Conservation (phyloP, 1,284 basidiomycete species). For the Moesziomyces parantarcticus region DNA sequence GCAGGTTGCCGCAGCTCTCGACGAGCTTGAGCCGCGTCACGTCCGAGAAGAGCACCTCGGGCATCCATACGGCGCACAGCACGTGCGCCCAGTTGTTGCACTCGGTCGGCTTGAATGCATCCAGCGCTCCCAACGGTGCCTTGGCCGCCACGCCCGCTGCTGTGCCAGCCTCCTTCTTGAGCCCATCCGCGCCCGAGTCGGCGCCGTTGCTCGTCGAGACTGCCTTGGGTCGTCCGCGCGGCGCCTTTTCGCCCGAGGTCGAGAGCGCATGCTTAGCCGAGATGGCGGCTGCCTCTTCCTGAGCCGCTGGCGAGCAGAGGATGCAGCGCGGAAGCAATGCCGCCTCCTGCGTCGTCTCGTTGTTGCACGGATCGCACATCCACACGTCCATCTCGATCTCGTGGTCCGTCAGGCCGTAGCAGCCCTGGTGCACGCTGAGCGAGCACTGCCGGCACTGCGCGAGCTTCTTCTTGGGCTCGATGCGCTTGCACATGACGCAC, state of each 20-base stretch:
- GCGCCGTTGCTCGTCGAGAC: constrained; percentile 4
- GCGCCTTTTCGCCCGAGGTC: constrained; percentile 20
- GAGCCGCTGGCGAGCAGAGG: constrained; percentile 47
- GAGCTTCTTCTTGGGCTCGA: constrained; percentile 63
- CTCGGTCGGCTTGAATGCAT: constrained; percentile 91
- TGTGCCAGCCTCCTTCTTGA: constrained; percentile 35
- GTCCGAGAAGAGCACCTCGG: constrained; percentile 84
- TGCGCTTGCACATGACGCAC: constrained; percentile 62
- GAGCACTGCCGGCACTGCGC: constrained; percentile 61
- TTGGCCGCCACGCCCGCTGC: constrained; percentile 1
- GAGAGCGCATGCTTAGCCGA: constrained; percentile 34
- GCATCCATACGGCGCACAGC: constrained; percentile 86
- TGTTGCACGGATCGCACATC: constrained; percentile 63
- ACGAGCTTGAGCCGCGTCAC: constrained; percentile 77
- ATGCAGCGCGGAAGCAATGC: constrained; percentile 59
- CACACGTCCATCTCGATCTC: constrained; percentile 53
- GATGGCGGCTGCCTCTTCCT: constrained; percentile 42
- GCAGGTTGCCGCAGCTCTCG: constrained; percentile 85
- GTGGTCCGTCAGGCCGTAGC: constrained; percentile 56
- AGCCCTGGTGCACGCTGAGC: constrained; percentile 63
- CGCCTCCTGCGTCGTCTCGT: constrained; percentile 57
- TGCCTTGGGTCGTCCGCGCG: constrained; percentile 23
- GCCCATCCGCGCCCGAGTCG: constrained; percentile 7
- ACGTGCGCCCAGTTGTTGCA: constrained; percentile 92
- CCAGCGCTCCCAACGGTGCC: constrained; percentile 71